Evolutionary conservation across 2,329 filamentous ascomycete genomes (phyloP), one percentile per base, ranked within the genome.

Genomic region (Venturia effusa): DNA sequence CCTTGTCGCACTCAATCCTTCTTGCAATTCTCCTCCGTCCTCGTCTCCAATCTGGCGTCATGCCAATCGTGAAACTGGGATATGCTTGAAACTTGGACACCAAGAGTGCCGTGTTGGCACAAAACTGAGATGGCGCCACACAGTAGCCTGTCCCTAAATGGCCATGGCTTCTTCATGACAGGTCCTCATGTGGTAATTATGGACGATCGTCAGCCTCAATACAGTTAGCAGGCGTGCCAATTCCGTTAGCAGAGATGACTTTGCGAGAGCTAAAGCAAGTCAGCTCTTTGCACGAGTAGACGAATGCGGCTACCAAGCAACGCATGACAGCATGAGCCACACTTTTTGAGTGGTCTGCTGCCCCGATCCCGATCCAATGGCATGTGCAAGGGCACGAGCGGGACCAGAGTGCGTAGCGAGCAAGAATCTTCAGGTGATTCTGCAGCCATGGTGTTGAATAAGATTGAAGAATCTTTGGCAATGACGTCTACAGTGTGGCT

Each of bases 61-160:
- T 57, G 51, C 27, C 7, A 57, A 17, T 57, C 30, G 19, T 57
- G 51, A 57, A 57, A 57, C 51, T 57, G 51, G 51, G 51, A 57
- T 10, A 30, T 19, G 51, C 30, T 32, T 17, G 34, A 22, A 57
- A 57, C 51, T 34, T 57, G 51, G 51, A 34, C 51, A 57, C 27
- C 51, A n/a, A 34, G 51, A 57, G 34, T 34, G 27, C 51, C 15
- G 30, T 55, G 27, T 55, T 55, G 48, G 48, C 24, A 48, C n/a
- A 24, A 24, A 17, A 2, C 1, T 13, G 11, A 24, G 8, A 48
- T 24, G 24, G 43, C 43, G 43, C 43, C 43, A 48, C 43, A 48
- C 43, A 55, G 19, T 4, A 32, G 24, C 27, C 24, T 32, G 15
- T 27, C 48, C 48, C 5, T 32, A 32, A 17, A 27, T 27, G 48